Evolutionary conservation across 2,329 filamentous ascomycete species (phyloP).

Genomic region (Penicillium crustosum): DNA sequence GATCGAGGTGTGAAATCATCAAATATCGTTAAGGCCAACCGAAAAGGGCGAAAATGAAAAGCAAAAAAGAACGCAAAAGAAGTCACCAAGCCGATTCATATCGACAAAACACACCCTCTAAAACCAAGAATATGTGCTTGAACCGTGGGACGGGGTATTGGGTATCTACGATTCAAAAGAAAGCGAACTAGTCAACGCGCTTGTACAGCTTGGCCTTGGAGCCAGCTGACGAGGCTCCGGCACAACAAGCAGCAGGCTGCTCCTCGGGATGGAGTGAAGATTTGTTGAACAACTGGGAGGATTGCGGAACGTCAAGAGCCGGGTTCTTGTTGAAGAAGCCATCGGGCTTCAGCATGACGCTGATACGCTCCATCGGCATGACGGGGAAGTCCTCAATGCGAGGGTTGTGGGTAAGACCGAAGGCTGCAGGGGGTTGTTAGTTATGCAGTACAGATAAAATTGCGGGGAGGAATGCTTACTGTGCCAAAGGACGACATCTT

Average conservation of each 20-base stretch:
- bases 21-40: too few relatives aligned
- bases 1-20: too few relatives aligned
- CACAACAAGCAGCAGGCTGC: slow-evolving; percentile 18
- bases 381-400: slow-evolving; percentile 67
- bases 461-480: slow-evolving; percentile 34
- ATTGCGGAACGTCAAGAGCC: slow-evolving; percentile 49
- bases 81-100: background rate
- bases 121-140: background rate
- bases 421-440: slow-evolving; percentile 30
- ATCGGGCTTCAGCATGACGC: slow-evolving; percentile 50
- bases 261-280: slow-evolving; percentile 36
- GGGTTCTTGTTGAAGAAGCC: slow-evolving; percentile 56
- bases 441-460: slow-evolving; percentile 26
- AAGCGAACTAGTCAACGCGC: slow-evolving; percentile 23
- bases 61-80: background rate
- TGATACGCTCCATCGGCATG: slow-evolving; percentile 61
- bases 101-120: background rate
- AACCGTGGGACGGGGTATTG: background rate
- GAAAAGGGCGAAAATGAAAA: background rate
- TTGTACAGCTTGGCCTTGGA: slow-evolving; percentile 36
- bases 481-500: slow-evolving; percentile 43
- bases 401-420: slow-evolving; percentile 64
- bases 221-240: slow-evolving; percentile 17
- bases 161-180: slow-evolving; percentile 4
- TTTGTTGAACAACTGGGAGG: slow-evolving; percentile 44